A percentile compares a stretch with the other conserved stretches of the same genome.
Conservation (phyloP, 2,329 filamentous ascomycete genomes). For the Alternaria gaisen region DNA sequence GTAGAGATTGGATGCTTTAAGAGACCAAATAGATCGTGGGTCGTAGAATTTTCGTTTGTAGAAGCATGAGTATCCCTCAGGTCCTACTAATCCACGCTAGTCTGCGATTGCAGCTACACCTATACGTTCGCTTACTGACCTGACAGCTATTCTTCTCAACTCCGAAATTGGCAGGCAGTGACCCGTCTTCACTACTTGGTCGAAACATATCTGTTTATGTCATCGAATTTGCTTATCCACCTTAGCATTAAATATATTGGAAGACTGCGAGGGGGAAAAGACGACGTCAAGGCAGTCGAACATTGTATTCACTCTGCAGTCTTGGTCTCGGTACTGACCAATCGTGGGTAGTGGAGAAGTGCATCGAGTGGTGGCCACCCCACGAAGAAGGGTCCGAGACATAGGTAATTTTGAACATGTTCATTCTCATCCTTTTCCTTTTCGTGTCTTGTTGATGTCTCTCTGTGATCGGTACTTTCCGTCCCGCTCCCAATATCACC, state of each 20-base stretch:
- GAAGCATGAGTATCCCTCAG: no score
- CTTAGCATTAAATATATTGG: not conserved
- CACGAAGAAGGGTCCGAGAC: not conserved
- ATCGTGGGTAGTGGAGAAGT: not conserved
- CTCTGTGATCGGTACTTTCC: not conserved
- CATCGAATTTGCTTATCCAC: not conserved
- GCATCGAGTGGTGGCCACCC: not conserved
- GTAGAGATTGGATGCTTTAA: no score
- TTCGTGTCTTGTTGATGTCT: not conserved
- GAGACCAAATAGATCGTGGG: no score
- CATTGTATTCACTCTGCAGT: not conserved
- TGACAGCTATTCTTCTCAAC: not conserved
- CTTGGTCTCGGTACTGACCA: not conserved
- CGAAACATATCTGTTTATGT: not conserved
- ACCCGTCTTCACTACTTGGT: not conserved
- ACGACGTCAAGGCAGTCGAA: not conserved
- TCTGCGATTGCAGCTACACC: no score
- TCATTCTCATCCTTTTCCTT: not conserved
- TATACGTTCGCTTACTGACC: not conserved
- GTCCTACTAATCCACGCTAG: no score
- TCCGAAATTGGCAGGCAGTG: not conserved
- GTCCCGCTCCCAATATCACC: not conserved
- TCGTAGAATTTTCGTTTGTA: no score
- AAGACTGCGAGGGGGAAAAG: not conserved
- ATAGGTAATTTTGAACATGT: not conserved